Evolutionary conservation across 2,329 filamentous ascomycete species (phyloP), one percentile per base, ranked within the genome.

Genomic region (Lachnellula subtilissima): DNA sequence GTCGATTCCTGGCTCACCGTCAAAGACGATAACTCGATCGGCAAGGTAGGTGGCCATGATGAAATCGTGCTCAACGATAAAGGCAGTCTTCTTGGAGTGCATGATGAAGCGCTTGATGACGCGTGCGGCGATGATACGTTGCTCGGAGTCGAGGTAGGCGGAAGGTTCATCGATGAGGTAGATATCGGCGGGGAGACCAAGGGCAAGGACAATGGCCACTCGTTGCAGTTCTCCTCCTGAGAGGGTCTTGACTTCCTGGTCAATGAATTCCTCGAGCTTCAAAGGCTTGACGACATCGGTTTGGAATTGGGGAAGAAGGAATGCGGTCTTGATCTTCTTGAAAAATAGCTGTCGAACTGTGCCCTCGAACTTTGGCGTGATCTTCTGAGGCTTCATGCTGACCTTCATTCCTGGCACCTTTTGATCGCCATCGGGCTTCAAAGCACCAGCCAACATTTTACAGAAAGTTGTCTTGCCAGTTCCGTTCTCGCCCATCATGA

Each of bases 81-180:
- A 99, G 50, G 94, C 94, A 0, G 94, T 99, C 85, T 97, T 97
- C 86, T 97, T 97, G 68, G 91, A 87, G 80, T 99, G 93, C 94
- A 99, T 99, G 76, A 99, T 99, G 82, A 96, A 99, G 65, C 94
- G 88, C 82, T 99, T 99, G 79, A 99, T 99, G 72, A 99, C 95
- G 71, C 92, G 88, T 47, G 93, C 88, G 60, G 92, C 93, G 67
- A 99, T 87, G 71, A 99, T 96, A 88, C 94, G 93, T 78, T 99
- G 94, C 78, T 99, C 94, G 50, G 94, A 97, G 74, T 99, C 94
- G 57, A 99, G 88, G 75, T 99, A 99, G 61, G 92, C 92, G 65
- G 89, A 94, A 48, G 94, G 94, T 78, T 99, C 94, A 71, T 99
- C 94, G 70, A 99, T 99, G 62, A 99, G 82, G 75, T 99, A 99